Base-by-base conservation (phyloP, 306 rosid species). In the Cucurbita ficifolia region DNA sequence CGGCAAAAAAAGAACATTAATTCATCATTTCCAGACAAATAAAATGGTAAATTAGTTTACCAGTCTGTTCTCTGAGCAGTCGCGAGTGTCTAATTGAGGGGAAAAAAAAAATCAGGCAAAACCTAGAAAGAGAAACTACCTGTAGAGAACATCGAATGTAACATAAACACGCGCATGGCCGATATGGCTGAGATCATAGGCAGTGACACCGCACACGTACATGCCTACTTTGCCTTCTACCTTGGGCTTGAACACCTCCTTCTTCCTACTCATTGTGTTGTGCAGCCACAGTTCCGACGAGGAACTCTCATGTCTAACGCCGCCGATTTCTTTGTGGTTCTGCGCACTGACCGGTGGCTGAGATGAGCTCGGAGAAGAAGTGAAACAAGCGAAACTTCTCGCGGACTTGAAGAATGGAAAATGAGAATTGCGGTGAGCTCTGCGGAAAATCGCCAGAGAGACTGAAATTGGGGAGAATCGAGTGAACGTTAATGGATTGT, bases 191-290 rank as follows among this genome's bases (percentile, higher is more conserved):
- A 94, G 92, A 77, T 91, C 97, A 70, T 94, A 94, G 29, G 97
- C 97, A 1, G 99, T 94, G 63, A 94, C 97, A 19, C 99, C 97
- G 40, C 99, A 94, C 2, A 94, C 99, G 52, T 94, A 94, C 97
- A 91, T 94, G 65, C 96, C 93, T 10, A 91, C 99, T 73, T 77
- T 91, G 6, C 84, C 89, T 70, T 88, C 91, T 8, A 85, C 79
- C 83, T 91, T 94, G 43, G 99, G 87, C 77, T 79, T 84, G 52
- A 94, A 88, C 10, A 83, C 48, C 69, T 89, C 88, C 82, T 84
- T 87, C 79, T 49, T 85, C 75, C 82, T 88, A 65, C 89, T 86
- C 96, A 88, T 89, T 6, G 97, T 91, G 85, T 94, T 91, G 85
- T 88, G 79, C 12, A 94, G 73, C 91, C 91, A 94, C 40, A 94